phyloP scores from a whole-genome alignment of 116 monocot genomes.

The Cymodocea nodosa region DNA sequence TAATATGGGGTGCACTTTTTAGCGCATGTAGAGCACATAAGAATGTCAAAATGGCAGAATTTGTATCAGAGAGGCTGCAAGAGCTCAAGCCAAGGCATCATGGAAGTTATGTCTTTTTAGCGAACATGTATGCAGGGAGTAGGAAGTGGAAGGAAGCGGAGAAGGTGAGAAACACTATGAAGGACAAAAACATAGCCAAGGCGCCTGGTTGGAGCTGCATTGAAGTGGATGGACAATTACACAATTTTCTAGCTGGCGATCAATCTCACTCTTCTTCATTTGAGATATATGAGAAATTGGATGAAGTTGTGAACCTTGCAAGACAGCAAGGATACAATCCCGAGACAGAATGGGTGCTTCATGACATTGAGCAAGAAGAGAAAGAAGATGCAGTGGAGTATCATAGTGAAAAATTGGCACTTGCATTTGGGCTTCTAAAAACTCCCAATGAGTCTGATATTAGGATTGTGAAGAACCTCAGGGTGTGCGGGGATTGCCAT shows the following conservation, averaged over 20 bases:
- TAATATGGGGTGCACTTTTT: slow-evolving; percentile 65
- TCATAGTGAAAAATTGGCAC: slow-evolving; percentile 76
- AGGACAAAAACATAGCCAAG: slow-evolving; percentile 42
- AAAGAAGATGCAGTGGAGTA: slow-evolving; percentile 42
- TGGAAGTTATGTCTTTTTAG: slow-evolving; percentile 57
- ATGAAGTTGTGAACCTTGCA: slow-evolving; percentile 27
- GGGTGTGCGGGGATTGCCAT: slow-evolving; percentile 73
- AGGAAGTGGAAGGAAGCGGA: slow-evolving; percentile 47
- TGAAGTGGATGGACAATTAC: slow-evolving; percentile 47
- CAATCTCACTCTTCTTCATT: slow-evolving; percentile 31
- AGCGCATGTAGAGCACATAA: slow-evolving; percentile 38
- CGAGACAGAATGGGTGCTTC: slow-evolving; percentile 46
- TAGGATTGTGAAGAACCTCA: slow-evolving; percentile 65
- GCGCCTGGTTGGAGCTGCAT: slow-evolving; percentile 64
- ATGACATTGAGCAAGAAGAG: slow-evolving; percentile 78
- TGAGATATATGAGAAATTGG: slow-evolving; percentile 45
- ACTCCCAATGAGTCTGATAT: slow-evolving; percentile 20
- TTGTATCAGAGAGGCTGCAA: slow-evolving; percentile 25
- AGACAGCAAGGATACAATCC: slow-evolving; percentile 29
- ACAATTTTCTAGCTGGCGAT: slow-evolving; percentile 60
- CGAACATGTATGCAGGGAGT: slow-evolving; percentile 66
- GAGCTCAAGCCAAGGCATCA: slow-evolving; percentile 44
- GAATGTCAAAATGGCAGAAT: slow-evolving; percentile 39
- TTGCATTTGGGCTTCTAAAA: slow-evolving; percentile 54
- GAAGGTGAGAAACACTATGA: slow-evolving; percentile 44